These are phyloP conservation scores for Ochromonadaceae sp. DNA, from an alignment of 352 stramenopile species.

Conservation along the genomic window DNA sequence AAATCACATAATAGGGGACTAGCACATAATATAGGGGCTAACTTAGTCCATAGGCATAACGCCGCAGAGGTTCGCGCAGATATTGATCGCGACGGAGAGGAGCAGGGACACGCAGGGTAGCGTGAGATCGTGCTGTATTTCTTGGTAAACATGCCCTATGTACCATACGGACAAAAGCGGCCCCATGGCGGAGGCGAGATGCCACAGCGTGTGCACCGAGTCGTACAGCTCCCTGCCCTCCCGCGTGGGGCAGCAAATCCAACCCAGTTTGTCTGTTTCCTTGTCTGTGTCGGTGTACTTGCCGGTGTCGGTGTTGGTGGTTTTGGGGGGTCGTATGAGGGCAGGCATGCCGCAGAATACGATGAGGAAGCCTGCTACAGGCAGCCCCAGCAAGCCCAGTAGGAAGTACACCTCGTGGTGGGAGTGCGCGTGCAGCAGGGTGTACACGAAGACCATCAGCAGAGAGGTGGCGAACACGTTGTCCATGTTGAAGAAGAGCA, in stretches of 20 bases:
- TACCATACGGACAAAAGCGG: background rate
- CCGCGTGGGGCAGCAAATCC: background rate
- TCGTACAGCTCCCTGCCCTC: background rate
- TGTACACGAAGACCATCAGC: background rate
- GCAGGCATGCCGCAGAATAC: conserved; percentile 11
- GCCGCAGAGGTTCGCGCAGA: background rate
- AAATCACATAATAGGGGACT: no score
- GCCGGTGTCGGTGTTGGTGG: no score
- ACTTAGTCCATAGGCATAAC: conserved; percentile 7
- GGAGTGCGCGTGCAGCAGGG: background rate
- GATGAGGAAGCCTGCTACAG: background rate
- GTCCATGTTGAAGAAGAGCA: conserved; percentile 8
- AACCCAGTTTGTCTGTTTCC: background rate
- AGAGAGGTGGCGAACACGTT: conserved; percentile 11
- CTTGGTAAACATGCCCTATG: background rate
- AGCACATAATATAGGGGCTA: no score
- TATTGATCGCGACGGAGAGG: background rate
- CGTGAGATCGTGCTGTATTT: background rate
- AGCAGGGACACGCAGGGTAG: background rate
- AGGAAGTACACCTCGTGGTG: no score
- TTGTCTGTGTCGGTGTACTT: background rate
- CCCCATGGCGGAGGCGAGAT: background rate
- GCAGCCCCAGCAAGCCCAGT: background rate
- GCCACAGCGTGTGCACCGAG: background rate
- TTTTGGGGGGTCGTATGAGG: no score